Evolutionary conservation across 2,329 filamentous ascomycete species (phyloP).

Genomic region (Dactylella cylindrospora): DNA sequence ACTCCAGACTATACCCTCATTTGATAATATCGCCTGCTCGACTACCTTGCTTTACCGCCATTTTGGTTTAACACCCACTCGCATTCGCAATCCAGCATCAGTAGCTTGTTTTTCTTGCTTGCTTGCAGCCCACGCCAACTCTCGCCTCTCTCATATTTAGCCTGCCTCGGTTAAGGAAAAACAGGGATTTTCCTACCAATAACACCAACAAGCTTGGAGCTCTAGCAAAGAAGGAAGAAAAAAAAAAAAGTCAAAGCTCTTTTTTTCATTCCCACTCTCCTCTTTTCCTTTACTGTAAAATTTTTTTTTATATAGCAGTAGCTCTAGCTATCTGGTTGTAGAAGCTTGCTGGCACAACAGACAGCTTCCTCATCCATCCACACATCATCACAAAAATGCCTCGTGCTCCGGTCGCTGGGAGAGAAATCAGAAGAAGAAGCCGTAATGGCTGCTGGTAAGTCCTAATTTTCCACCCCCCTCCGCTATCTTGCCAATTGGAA

Average conservation of each 20-base stretch:
- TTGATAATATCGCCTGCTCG: too few species aligned
- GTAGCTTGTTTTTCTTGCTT: too few species aligned
- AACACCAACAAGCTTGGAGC: too few species aligned
- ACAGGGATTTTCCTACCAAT: constrained; percentile 32
- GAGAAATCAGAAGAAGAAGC: constrained; percentile 49
- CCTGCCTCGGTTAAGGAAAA: constrained; percentile 35
- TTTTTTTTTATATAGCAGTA: constrained; percentile 11
- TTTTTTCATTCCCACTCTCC: constrained; percentile 33
- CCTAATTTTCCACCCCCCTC: background rate
- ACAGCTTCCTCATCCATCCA: background rate
- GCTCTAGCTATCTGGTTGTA: constrained; percentile 6
- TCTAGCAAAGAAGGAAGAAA: constrained; percentile 14
- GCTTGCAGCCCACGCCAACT: too few species aligned
- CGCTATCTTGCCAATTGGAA: background rate
- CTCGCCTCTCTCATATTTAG: constrained; percentile 11
- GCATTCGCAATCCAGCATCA: too few species aligned
- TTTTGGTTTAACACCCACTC: too few species aligned
- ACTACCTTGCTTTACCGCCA: too few species aligned
- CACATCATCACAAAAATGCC: constrained; percentile 46
- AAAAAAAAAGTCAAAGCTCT: constrained; percentile 20
- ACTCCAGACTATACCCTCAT: too few species aligned
- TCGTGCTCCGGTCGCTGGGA: constrained; percentile 48
- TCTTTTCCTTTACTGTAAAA: constrained; percentile 18
- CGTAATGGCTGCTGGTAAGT: constrained; percentile 49
- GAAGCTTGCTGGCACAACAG: background rate